Evolutionary conservation across 495 filamentous ascomycete genomes (phyloP).

Genomic region (Lasiosphaeria hispida): DNA sequence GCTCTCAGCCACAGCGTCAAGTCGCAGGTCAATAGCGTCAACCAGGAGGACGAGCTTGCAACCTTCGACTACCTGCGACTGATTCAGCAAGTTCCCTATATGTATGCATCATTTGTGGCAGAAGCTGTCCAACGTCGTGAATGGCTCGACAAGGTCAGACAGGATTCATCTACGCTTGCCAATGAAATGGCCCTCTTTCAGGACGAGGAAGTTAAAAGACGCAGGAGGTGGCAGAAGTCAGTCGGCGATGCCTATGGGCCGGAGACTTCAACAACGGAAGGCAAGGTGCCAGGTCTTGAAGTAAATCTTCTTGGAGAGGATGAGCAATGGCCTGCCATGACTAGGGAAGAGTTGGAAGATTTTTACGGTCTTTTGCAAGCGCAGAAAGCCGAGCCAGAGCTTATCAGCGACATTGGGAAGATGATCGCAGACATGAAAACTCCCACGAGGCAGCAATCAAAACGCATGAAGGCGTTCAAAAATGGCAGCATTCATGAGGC

Average conservation of each 20-base stretch:
- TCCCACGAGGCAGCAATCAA: conserved; percentile 72
- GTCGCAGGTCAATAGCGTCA: conserved; percentile 64
- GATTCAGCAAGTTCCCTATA: conserved; percentile 75
- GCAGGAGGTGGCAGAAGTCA: conserved; percentile 85
- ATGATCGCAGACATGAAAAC: conserved; percentile 61
- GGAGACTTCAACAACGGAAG: conserved; percentile 34
- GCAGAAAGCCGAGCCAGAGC: conserved; percentile 45
- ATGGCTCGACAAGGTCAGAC: conserved; percentile 85
- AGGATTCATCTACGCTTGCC: conserved; percentile 77
- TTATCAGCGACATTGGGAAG: conserved; percentile 54
- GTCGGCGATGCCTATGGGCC: conserved; percentile 59
- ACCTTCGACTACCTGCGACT: conserved; percentile 73
- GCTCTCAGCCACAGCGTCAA: conserved; percentile 67
- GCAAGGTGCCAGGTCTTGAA: conserved; percentile 69
- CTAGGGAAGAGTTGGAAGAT: conserved; percentile 62
- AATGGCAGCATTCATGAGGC: conserved; percentile 92
- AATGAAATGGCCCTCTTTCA: conserved; percentile 88
- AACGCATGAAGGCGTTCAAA: conserved; percentile 88
- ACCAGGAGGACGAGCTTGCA: conserved; percentile 64
- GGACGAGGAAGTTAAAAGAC: conserved; percentile 84
- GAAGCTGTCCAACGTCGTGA: conserved; percentile 84
- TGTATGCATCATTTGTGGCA: conserved; percentile 84
- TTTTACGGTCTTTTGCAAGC: conserved; percentile 60
- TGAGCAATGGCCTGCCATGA: conserved; percentile 69
- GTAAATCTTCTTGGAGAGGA: conserved; percentile 81